Base-by-base conservation (phyloP, 1,139 yeast genomes). In the Diutina catenulata region DNA sequence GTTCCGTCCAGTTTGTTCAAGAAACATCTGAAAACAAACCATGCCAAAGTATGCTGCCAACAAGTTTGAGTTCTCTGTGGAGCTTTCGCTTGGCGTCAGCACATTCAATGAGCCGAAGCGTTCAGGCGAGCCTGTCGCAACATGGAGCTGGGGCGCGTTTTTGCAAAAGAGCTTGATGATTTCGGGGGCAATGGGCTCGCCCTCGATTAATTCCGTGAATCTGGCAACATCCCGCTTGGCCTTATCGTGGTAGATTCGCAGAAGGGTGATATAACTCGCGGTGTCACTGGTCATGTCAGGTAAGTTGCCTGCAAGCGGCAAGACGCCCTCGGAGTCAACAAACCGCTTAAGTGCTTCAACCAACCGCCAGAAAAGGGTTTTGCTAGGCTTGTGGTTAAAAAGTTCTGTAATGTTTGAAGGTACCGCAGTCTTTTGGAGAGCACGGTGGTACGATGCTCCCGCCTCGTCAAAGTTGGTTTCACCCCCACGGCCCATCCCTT, bases 211-310 rank as follows among this genome's bases (percentile, higher is more conserved):
- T 0, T 42, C 36, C 3, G 59, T 49, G 44, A 81, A 68, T 20
- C 42, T 40, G 4, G 47, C 41, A 37, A 64, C 60, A 52, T 87
- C 95, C 2, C 43, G 37, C 5, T 47, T 43, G 1, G 86, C 80
- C 48, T 80, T 82, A 1, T 56, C 58, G 16, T 65, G 58, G 51
- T 82, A 87, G 13, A 84, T 48, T 1, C 52, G 53, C 50, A 79
- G 82, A 38, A 91, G 56, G 5, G 50, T 53, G 8, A 80, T 64
- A 52, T 81, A 91, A 39, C 67, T 67, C 11, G 57, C 57, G 0
- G 95, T 79, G 45, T 78, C 77, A 0, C 95, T 74, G 25, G 83
- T 81, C 96, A 91, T 88, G 54, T 88, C 97, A 0, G 95, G 95
- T 10, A 88, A 52, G 1, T 64, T 69, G 0, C 95, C 95, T 3